Conservation (phyloP, 2,329 filamentous ascomycete species). For the Ophiostoma pallidulum region DNA sequence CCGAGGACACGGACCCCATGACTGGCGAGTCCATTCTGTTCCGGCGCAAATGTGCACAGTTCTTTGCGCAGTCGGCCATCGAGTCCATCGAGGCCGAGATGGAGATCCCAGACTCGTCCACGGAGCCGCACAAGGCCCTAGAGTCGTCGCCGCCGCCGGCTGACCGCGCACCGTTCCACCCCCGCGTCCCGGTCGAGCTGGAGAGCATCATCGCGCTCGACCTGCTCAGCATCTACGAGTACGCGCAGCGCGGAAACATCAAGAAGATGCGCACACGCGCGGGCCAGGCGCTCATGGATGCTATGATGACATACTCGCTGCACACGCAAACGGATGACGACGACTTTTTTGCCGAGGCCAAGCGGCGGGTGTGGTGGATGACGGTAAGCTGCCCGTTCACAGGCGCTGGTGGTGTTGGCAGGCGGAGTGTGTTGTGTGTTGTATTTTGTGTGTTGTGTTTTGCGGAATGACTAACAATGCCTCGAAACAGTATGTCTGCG, state of each 20-base stretch:
- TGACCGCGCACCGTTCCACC: conserved; percentile 33
- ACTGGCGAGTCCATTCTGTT: conserved; percentile 32
- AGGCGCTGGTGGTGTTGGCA: conserved; percentile 15
- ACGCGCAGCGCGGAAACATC: conserved; percentile 42
- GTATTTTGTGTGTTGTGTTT: too few relatives aligned
- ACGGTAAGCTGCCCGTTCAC: conserved; percentile 26
- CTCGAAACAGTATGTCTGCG: conserved; percentile 38
- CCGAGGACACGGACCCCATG: conserved; percentile 28
- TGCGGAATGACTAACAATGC: too few relatives aligned
- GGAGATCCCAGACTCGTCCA: conserved; percentile 36
- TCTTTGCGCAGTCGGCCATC: conserved; percentile 37
- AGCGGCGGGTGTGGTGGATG: conserved; percentile 44
- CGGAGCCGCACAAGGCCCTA: conserved; percentile 35
- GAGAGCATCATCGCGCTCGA: conserved; percentile 40
- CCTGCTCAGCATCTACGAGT: conserved; percentile 42
- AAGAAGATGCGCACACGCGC: conserved; percentile 41
- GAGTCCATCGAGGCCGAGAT: conserved; percentile 40
- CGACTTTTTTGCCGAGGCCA: conserved; percentile 35
- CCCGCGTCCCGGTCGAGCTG: conserved; percentile 33
- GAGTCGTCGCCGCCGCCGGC: conserved; percentile 19
- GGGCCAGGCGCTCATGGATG: conserved; percentile 36
- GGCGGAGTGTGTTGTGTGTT: too few relatives aligned
- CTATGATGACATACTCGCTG: conserved; percentile 37
- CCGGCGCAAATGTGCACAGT: conserved; percentile 38
- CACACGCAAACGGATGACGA: conserved; percentile 32